Evolutionary conservation across 805 yeast genomes (phyloP).

Genomic region (Candida tallmaniae): DNA sequence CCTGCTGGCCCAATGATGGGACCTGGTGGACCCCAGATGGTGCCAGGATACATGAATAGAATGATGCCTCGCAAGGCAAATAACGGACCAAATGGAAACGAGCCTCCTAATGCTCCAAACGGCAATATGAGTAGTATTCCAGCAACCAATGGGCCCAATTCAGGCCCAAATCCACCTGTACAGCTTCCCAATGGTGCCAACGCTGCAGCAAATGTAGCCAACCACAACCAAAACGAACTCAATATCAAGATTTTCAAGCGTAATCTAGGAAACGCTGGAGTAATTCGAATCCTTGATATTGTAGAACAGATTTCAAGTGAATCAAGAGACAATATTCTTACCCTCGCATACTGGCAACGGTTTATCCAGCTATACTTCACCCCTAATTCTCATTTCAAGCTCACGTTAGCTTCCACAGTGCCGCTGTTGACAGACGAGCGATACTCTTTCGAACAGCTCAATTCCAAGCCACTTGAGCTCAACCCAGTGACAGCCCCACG

Average conservation of each 20-base stretch:
- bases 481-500: conserved; percentile 62
- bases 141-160: neutral
- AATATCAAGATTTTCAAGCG: conserved; percentile 33
- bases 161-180: neutral
- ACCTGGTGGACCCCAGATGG: neutral
- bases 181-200: neutral
- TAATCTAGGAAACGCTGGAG: conserved; percentile 41
- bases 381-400: conserved; percentile 26
- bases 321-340: conserved; percentile 21
- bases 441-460: conserved; percentile 24
- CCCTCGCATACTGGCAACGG: conserved; percentile 34
- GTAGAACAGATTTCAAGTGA: conserved; percentile 37
- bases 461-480: conserved; percentile 51
- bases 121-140: neutral
- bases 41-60: too few species aligned
- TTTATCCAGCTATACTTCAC: conserved; percentile 28
- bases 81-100: too few species aligned
- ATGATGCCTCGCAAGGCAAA: too few species aligned
- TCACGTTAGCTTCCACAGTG: conserved; percentile 26
- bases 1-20: conserved; percentile 3
- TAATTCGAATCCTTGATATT: conserved; percentile 34
- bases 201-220: too few species aligned
- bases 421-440: conserved; percentile 6
- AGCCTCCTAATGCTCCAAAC: conserved; percentile 2
- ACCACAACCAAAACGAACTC: conserved; percentile 20